These are phyloP conservation scores for Fusarium euwallaceae DNA, from an alignment of 2,329 filamentous ascomycete species.

Conservation along the genomic window DNA sequence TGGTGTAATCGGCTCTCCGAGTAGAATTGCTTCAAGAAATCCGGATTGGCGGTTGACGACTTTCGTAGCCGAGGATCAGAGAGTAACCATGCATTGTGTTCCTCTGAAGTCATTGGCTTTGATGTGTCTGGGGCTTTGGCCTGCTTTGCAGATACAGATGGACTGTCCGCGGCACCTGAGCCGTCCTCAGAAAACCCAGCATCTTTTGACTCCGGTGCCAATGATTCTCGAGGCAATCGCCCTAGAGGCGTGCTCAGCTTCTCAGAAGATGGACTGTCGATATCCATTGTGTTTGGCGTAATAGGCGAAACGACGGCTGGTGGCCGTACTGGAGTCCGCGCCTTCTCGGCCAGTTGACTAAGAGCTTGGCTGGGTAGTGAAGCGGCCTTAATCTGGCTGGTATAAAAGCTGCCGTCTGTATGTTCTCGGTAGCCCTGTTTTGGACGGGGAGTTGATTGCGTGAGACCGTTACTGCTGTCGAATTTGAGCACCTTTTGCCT, in stretches of 20 bases:
- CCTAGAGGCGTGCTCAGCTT: background rate
- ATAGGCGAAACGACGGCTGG: background rate
- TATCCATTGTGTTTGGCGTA: constrained; percentile 1
- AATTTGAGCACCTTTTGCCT: constrained; percentile 82
- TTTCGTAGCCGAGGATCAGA: constrained; percentile 88
- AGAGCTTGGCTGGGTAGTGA: constrained; percentile 47
- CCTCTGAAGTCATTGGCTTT: constrained; percentile 87
- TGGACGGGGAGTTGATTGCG: constrained; percentile 70
- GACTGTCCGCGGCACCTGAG: background rate
- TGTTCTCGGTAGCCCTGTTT: constrained; percentile 82
- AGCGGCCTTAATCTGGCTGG: constrained; percentile 71
- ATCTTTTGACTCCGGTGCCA: background rate
- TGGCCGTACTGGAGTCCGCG: constrained; percentile 37
- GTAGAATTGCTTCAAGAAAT: constrained; percentile 95
- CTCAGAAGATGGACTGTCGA: constrained; percentile 5
- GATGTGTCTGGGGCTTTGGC: constrained; percentile 29
- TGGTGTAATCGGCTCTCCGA: constrained; percentile 95
- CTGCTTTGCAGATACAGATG: background rate
- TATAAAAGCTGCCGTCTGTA: constrained; percentile 86
- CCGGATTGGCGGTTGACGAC: constrained; percentile 90
- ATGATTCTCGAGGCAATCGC: background rate
- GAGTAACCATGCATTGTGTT: constrained; percentile 89
- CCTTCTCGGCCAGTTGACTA: constrained; percentile 47
- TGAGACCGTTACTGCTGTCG: constrained; percentile 72
- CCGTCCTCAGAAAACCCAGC: background rate